Conservation (phyloP, 306 rosid species). For the Hippophae gyantsensis region DNA sequence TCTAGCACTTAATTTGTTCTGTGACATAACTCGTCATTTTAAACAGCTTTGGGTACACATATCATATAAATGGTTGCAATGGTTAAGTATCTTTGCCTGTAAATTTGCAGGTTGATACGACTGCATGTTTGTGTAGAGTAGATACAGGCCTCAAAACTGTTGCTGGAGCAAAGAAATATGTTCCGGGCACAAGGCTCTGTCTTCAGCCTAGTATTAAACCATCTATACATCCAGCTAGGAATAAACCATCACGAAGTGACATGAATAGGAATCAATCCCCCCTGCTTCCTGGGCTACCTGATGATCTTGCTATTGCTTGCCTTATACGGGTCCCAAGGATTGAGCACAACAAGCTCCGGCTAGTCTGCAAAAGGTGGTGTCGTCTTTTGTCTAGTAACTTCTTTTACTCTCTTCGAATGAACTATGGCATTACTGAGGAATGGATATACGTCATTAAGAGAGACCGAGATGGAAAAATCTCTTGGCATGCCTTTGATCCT, state of each 20-base stretch:
- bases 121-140: conserved; percentile 79
- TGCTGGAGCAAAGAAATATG: conserved; percentile 70
- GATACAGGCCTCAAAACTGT: conserved; percentile 75
- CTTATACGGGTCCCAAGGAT: conserved; percentile 69
- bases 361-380: conserved; percentile 81
- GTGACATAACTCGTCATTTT: neutral
- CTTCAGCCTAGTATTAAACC: conserved; percentile 81
- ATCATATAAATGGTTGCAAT: neutral
- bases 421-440: conserved; percentile 65
- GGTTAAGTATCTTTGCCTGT: conserved; percentile 6
- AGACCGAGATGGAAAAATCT: conserved; percentile 74
- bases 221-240: conserved; percentile 79
- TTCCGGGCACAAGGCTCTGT: conserved; percentile 77
- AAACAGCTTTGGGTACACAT: conserved; percentile 1
- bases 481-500: conserved; percentile 93
- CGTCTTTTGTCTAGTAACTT: conserved; percentile 76
- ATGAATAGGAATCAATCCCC: conserved; percentile 72
- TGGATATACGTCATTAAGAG: conserved; percentile 78
- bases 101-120: conserved; percentile 67
- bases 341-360: conserved; percentile 70
- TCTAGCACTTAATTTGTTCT: neutral
- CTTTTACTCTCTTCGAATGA: conserved; percentile 71
- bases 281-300: conserved; percentile 79
- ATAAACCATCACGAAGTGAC: conserved; percentile 62
- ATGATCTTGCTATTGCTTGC: conserved; percentile 88